Base-by-base conservation (phyloP, 306 rosid genomes). In the Phaseolus lunatus region DNA sequence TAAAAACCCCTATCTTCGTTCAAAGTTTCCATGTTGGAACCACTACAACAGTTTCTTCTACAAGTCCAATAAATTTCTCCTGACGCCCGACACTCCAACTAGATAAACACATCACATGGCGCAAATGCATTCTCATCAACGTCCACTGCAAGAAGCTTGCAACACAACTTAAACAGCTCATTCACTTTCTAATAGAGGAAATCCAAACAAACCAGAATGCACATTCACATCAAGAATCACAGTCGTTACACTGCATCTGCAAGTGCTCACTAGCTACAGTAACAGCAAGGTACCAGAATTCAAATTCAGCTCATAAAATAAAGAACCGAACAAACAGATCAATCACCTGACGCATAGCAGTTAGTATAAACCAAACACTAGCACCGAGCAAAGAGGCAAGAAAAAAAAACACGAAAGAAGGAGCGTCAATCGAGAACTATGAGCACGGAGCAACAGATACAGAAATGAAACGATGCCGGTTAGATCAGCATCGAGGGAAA, bases 91-190 rank as follows among this genome's bases (percentile, higher is more conserved):
- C 16, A 12, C 70, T 54, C 70, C 27, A 41, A 77, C 44, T 65
- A 39, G 63, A 20, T 18, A 41, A 64, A 14, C 35, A 52, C 77
- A 78, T 67, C 47, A 31, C 57, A 35, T 23, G 9, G 13, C 39
- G 9, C 47, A 74, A 73, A 72, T n/a, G 33, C 48, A 52, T 23
- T 50, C 13, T 23, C 15, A 22, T n/a, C 58, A 18, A 20, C 61
- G 67, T 84, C 54, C 47, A 54, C 31, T 31, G 41, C 23, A 84
- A 73, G 63, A 80, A 74, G 61, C 77, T 85, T 24, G 37, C 7
- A 29, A 77, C 44, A 5, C 57, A 59, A 18, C 71, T 72, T 33
- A 49, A 67, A 73, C 80, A 73, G 23, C 47, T 16, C 48, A 78
- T 53, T 62, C 66, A 29, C 27, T 72, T 31, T 8, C 67, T 41